Evolutionary conservation across 768 basidiomycete genomes (phyloP), one percentile per base, ranked within the genome.

Genomic region (Tephrocybe sp.): DNA sequence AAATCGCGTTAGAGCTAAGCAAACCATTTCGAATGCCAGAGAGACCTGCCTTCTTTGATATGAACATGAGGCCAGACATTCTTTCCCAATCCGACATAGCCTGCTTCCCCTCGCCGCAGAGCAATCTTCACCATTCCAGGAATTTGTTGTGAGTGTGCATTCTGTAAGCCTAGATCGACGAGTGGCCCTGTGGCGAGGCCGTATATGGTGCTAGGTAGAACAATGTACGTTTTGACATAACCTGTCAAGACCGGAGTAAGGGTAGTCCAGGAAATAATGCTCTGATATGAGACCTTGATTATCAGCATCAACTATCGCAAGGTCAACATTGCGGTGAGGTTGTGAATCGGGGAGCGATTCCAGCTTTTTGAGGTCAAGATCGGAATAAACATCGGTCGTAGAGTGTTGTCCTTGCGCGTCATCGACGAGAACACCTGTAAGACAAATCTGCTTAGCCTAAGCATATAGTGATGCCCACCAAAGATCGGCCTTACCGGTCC

Each of bases 41-140:
- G 18, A 16, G 11, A 30, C 38, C 42, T n/a, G 47, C 57, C 52
- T 33, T 58, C 57, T 29, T 46, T 53, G 27, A 56, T 56, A 50
- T 82, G 73, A 16, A 84, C 76, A 52, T 80, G 68, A 1, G 72
- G 69, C 80, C 80, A 83, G 21, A 74, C 55, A 38, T 81, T 76
- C 59, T 74, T 70, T 10, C 82, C 82, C 42, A 69, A 58, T 1
- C 82, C 82, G 8, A 83, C 62, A 54, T 79, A 63, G 3, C 76
- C 81, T 1, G 70, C 79, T 29, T 72, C 72, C 11, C 72, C 71
- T 27, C 80, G 64, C 21, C 63, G 64, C 24, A 80, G 47, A 22
- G 70, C 61, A 2, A 69, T 67, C 30, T 66, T 59, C 27, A 80
- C 69, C 13, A 80, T 59, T 2, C 24, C 21, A 1, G 81, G 80